Percentiles rank a stretch among this genome's conserved stretches.
Conservation (phyloP, 805 yeast genomes). For the Saccharomycopsis sp. region DNA sequence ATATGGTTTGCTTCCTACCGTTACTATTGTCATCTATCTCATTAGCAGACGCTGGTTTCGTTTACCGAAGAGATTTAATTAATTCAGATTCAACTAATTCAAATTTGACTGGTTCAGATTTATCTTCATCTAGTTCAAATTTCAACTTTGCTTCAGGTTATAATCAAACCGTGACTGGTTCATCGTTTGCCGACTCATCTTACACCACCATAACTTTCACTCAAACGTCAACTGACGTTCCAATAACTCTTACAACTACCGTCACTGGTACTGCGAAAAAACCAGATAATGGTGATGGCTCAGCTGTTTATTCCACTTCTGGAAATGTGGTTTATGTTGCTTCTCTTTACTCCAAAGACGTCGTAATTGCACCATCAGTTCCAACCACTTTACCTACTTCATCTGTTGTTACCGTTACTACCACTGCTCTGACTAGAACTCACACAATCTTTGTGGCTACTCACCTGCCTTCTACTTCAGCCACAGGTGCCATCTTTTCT, state of each 20-base stretch:
- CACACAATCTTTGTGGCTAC: conserved; percentile 14
- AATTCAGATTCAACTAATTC: no score
- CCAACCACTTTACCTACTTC: conserved; percentile 2
- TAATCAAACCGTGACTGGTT: not conserved
- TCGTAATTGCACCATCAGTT: not conserved
- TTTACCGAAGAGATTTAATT: no score
- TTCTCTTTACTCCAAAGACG: not conserved
- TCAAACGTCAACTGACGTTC: conserved; percentile 4
- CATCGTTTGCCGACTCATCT: not conserved
- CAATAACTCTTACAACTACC: not conserved
- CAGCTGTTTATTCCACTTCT: conserved; percentile 6
- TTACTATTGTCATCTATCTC: no score
- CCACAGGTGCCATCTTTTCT: conserved; percentile 6
- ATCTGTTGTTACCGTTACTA: not conserved
- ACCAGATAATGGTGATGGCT: not conserved
- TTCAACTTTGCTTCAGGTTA: no score
- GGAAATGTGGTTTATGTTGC: conserved; percentile 14
- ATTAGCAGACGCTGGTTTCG: no score
- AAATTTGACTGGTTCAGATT: no score
- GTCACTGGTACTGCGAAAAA: conserved; percentile 3
- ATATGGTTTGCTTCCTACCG: no score
- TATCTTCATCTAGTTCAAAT: no score
- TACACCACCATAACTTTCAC: conserved; percentile 3
- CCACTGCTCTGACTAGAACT: conserved; percentile 11
- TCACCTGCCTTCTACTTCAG: conserved; percentile 6